Evolutionary conservation across 371 early-diverging fungal genomes (phyloP), one percentile per base, ranked within the genome.

Genomic region (Zancudomyces culisetae): DNA sequence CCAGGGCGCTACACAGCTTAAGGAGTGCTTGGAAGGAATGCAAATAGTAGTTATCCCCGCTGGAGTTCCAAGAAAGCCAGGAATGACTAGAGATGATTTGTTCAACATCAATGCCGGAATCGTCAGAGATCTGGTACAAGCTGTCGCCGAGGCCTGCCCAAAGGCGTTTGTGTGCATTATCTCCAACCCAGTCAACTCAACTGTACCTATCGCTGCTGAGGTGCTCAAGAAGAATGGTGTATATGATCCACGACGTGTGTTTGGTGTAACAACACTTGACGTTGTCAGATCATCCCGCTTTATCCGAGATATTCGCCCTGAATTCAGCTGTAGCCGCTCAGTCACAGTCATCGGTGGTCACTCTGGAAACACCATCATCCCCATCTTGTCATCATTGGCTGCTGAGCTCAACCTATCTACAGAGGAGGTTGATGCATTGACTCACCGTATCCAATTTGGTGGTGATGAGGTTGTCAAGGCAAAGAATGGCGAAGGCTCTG

Each of bases 401-500:
- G 13, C 85, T 24, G 80, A 82, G 54, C 60, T 74, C 53, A 63
- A 71, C 46, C 87, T 94, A 73, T 79, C 80, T 61, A 75, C 86
- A 60, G 86, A 81, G 60, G 85, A 93, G 74, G 64, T 78, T 51
- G 85, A 88, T 64, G 79, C 80, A n/a, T 76, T 97, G 59, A 89
- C 89, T 55, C 72, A 93, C 63, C 90, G 98, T 65, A 92, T 97
- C 71, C 98, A 97, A 75, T 95, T 80, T 69, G 95, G 98, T 68
- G 98, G 98, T 70, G 98, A 97, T 70, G 98, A 97, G 75, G 95
- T 97, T 46, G 95, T 97, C 69, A 76, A 90, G 78, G 98, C 97
- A 67, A 97, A 97, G 83, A 77, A 89, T 63, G 97, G 97, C 56
- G 78, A 87, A 55, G 95, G 95, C 42, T 89, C 88, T 51, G 94